Conservation (phyloP, 2,329 filamentous ascomycete genomes). For the Exophiala phaeomuriformis region DNA sequence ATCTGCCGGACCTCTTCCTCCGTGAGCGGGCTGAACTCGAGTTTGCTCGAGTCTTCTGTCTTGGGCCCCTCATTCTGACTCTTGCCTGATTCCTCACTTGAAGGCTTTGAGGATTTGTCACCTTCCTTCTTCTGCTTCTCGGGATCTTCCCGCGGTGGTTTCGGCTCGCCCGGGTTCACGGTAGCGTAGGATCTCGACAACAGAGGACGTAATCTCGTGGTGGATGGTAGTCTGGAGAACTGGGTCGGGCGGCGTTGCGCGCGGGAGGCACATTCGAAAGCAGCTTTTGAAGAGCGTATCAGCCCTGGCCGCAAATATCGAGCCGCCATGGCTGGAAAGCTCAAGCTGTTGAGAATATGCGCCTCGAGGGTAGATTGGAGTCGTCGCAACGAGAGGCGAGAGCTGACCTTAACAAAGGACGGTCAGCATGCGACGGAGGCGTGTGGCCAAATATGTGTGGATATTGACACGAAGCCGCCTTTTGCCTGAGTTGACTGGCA, state of each 20-base stretch:
- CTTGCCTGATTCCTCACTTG: constrained; percentile 33
- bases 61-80: constrained; percentile 40
- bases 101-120: constrained; percentile 31
- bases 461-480: constrained; percentile 16
- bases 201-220: constrained; percentile 35
- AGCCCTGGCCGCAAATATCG: constrained; percentile 25
- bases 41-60: constrained; percentile 31
- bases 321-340: constrained; percentile 21
- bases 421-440: neutral
- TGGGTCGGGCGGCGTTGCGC: constrained; percentile 36
- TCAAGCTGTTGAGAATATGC: constrained; percentile 1
- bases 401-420: neutral
- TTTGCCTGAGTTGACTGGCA: constrained; percentile 13
- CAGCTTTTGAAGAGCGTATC: constrained; percentile 43
- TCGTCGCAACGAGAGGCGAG: neutral
- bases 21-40: constrained; percentile 43
- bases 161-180: constrained; percentile 39
- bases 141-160: constrained; percentile 34
- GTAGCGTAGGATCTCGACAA: constrained; percentile 39
- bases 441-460: constrained; percentile 6
- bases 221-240: constrained; percentile 33
- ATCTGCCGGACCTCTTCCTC: constrained; percentile 53
- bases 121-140: constrained; percentile 26
- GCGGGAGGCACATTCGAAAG: constrained; percentile 47
- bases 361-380: constrained; percentile 1